These are phyloP conservation scores for Hydnum rufescens DNA, from an alignment of 768 basidiomycete genomes.

Conservation along the genomic window DNA sequence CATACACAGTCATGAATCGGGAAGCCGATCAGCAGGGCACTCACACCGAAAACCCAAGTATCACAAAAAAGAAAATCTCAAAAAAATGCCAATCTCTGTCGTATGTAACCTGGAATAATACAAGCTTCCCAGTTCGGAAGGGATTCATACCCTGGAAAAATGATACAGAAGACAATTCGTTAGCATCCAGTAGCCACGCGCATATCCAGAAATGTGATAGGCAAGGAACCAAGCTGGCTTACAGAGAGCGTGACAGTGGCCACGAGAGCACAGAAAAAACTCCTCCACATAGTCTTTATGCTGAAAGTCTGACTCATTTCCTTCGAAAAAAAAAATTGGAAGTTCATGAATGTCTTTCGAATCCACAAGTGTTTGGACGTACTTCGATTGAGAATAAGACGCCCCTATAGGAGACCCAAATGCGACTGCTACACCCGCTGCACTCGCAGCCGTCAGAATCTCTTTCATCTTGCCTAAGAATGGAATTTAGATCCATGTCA, in stretches of 20 bases:
- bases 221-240: constrained; percentile 18
- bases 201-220: constrained; percentile 3
- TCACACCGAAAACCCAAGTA: constrained; percentile 90
- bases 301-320: constrained; percentile 98
- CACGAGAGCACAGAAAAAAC: constrained; percentile 91
- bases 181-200: neutral
- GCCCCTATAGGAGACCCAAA: constrained; percentile 98
- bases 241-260: constrained; percentile 93
- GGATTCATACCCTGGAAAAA: constrained; percentile 82
- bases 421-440: constrained; percentile 94
- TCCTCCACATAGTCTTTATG: constrained; percentile 96
- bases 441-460: constrained; percentile 84
- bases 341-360: constrained; percentile 3
- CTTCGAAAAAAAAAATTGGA: constrained; percentile 25
- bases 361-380: constrained; percentile 4
- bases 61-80: constrained; percentile 88
- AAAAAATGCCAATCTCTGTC: constrained; percentile 98
- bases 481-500: neutral
- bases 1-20: neutral
- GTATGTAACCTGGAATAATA: constrained; percentile 95
- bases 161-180: neutral
- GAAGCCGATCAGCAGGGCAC: constrained; percentile 13
- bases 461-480: constrained; percentile 43
- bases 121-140: constrained; percentile 91
- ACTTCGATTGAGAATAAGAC: constrained; percentile 97